Evolutionary conservation across 2,329 filamentous ascomycete species (phyloP), one percentile per base, ranked within the genome.

Genomic region (Neofusicoccum parvum): DNA sequence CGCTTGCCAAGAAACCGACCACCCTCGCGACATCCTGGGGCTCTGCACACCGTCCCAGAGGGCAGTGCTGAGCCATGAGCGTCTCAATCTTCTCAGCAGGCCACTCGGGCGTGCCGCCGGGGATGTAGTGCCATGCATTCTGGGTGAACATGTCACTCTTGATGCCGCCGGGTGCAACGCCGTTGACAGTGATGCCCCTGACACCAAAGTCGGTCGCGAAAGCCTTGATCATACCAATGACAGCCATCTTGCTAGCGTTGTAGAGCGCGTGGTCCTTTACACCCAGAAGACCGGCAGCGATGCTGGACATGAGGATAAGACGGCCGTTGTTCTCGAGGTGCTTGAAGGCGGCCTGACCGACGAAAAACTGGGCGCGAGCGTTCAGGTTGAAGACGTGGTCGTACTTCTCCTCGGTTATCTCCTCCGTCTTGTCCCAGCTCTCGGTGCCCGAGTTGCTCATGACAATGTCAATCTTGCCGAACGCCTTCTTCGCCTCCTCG

Each of bases 81-180:
- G 68, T 71, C 77, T 85, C 82, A 39, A 85, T 83, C 74, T 81
- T 82, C 65, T 81, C 80, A 0, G 80, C 80, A 0, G 81, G 75
- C 78, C 78, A 81, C 37, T 83, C 81, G n/a, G 81, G 81, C 4
- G 74, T 78, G 10, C 78, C 82, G 3, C 80, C 80, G 0, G 82
- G 81, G 48, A 83, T 83, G 69, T 83, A 82, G 65, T 79, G 78
- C 76, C 80, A 80, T 27, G 87, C 84, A 76, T 90, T 90, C 77
- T 87, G 84, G 67, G 88, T 83, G 80, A 90, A 92, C 90, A 92
- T 92, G 76, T 92, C 90, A 49, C 84, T 88, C 84, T 91, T 90
- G 80, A 91, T 88, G 50, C 89, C 89, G 65, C 89, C 89, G 1
- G 89, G 89, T 1, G 89, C 89, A 53, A 91, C 88, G 69, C 88